Conservation (phyloP, 352 stramenopile species). For the Globisporangium nagaii region DNA sequence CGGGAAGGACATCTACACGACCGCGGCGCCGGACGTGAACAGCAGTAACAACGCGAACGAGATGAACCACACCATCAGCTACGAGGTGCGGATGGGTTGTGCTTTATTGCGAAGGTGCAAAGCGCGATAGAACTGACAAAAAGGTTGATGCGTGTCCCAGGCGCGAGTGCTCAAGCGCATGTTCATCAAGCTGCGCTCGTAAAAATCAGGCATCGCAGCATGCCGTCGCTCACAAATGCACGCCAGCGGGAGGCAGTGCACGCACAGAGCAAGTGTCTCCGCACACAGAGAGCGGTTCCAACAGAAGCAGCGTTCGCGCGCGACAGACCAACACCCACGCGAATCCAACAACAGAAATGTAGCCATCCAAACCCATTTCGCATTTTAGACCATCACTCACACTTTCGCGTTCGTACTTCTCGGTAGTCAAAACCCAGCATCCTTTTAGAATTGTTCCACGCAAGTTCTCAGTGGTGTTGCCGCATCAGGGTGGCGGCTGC, state of each 20-base stretch:
- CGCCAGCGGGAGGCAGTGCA: too few relatives aligned
- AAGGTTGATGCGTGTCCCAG: too few relatives aligned
- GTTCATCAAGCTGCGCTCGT: conserved; percentile 90
- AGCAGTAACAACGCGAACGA: conserved; percentile 21
- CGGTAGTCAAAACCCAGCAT: background rate
- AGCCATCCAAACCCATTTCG: conserved; percentile 3
- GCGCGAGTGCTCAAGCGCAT: conserved; percentile 91
- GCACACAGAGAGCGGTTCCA: too few relatives aligned
- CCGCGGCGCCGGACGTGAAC: conserved; percentile 45
- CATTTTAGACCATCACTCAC: conserved; percentile 8
- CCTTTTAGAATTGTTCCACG: background rate
- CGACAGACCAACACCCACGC: too few relatives aligned
- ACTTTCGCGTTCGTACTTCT: too few relatives aligned
- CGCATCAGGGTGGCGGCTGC: background rate
- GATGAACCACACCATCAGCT: conserved; percentile 87
- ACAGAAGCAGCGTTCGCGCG: too few relatives aligned
- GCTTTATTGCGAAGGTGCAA: too few relatives aligned
- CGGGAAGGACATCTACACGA: conserved; percentile 89
- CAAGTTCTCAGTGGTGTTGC: conserved; percentile 4
- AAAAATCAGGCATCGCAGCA: too few relatives aligned
- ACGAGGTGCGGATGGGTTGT: conserved; percentile 50
- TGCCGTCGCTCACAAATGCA: too few relatives aligned
- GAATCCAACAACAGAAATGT: too few relatives aligned
- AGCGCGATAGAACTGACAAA: too few relatives aligned
- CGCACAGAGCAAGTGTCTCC: too few relatives aligned